Evolutionary conservation across 805 yeast genomes (phyloP), one percentile per base, ranked within the genome.

Genomic region (Zygoascus tannicola): DNA sequence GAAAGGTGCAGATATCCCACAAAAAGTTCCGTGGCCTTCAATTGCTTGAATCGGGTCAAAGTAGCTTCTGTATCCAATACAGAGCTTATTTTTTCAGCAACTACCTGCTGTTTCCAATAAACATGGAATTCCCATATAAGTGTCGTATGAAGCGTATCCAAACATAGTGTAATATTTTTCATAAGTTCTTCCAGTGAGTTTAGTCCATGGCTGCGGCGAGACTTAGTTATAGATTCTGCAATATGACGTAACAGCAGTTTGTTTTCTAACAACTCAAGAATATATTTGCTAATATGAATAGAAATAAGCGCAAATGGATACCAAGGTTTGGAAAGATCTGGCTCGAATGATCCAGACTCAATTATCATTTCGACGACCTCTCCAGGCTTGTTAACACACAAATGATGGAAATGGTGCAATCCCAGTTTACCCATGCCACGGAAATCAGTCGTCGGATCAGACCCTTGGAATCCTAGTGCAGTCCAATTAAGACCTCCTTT

Each of bases 381-480:
- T 1, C 32, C 45, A 14, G 57, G 39, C 23, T 43, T 18, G 18
- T 39, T 8, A 1, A 33, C 39, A 45, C 64, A 57, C 40, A 58
- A 50, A 14, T 34, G 32, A 18, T 49, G 48, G 38, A 51, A 54
- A 18, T 52, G 49, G 7, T 35, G 37, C 23, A 59, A 39, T 5
- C 65, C 66, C 18, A 60, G 48, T 37, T 22, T 19, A 2, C 66
- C 66, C 5, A 60, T 50, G 3, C 64, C 64, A 10, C 70, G 53
- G 40, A 66, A 60, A 45, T 66, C 70, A 1, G 60, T 56, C 2
- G 56, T 44, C 4, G 70, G 70, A 44, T 63, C 62, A 15, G 48
- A 19, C 1, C 68, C 66, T 43, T 66, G 70, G 50, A 66, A 66
- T 4, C 70, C 70, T 5, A 66, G 50, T 3, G 53, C 48, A 18